phyloP scores from a whole-genome alignment of 225 moss, liverwort and hornwort genomes.

The Straminergon stramineum region DNA sequence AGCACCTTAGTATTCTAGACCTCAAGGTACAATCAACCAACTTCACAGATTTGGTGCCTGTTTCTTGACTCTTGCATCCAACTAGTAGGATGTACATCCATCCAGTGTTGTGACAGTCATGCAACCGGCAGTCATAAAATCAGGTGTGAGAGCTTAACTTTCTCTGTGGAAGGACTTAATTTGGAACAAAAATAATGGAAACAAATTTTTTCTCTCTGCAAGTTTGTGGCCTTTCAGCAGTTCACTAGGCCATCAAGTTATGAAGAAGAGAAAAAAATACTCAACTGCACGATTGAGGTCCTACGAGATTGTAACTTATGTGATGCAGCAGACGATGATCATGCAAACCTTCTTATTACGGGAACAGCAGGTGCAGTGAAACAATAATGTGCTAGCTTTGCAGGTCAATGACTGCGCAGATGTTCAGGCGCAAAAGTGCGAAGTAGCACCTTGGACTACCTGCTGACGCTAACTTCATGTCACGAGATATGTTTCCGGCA shows the following conservation, averaged over 20 bases:
- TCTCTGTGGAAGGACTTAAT: neutral
- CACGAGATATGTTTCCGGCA: neutral
- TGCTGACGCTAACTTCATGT: neutral
- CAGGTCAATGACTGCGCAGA: neutral
- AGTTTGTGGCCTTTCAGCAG: neutral
- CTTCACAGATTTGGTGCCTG: neutral
- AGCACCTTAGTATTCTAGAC: neutral
- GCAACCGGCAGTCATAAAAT: neutral
- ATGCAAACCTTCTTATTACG: neutral
- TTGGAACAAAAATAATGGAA: neutral
- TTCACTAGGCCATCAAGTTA: neutral
- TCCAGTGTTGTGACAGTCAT: neutral
- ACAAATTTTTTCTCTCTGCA: neutral
- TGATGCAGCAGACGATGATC: neutral
- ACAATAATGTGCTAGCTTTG: constrained; percentile 7
- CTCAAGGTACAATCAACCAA: neutral
- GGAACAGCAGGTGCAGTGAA: neutral
- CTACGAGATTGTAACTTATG: neutral
- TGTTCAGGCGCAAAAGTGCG: neutral
- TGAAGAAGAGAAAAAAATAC: neutral
- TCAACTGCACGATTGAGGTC: neutral
- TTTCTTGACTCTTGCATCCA: neutral
- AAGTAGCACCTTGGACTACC: neutral
- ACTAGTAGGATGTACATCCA: neutral
- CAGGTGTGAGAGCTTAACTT: neutral